Conservation (phyloP, 371 early-diverging fungal genomes). For the Mucor saturninus region DNA sequence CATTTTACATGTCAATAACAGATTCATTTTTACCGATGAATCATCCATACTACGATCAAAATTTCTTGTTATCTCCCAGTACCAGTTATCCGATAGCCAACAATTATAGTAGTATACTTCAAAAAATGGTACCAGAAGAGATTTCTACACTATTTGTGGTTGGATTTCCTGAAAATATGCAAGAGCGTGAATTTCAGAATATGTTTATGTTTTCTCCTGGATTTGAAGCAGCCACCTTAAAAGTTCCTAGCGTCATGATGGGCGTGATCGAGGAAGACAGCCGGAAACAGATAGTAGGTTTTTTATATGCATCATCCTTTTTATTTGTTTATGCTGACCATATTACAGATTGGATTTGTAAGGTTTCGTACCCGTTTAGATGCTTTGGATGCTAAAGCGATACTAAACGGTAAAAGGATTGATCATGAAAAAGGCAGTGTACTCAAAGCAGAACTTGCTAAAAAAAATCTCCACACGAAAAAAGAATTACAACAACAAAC, state of each 20-base stretch:
- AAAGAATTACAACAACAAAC: not conserved
- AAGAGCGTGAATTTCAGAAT: conserved; percentile 94
- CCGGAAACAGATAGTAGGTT: conserved; percentile 84
- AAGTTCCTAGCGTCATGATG: conserved; percentile 56
- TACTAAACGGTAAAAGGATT: conserved; percentile 83
- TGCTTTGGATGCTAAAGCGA: conserved; percentile 83
- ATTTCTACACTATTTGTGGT: conserved; percentile 95
- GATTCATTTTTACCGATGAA: conserved; percentile 6
- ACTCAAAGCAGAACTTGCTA: conserved; percentile 94
- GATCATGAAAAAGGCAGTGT: conserved; percentile 85
- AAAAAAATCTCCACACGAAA: conserved; percentile 87
- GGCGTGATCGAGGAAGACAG: conserved; percentile 46
- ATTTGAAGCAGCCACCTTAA: conserved; percentile 91
- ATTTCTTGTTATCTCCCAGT: conserved; percentile 5
- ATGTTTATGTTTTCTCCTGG: conserved; percentile 94
- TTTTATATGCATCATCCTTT: not conserved
- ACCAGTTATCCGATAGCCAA: conserved; percentile 5
- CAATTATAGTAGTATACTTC: not conserved
- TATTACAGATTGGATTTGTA: conserved; percentile 83
- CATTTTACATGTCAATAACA: not conserved
- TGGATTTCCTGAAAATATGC: conserved; percentile 95
- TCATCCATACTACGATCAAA: conserved; percentile 1
- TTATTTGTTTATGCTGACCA: not conserved
- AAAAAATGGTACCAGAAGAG: conserved; percentile 40
- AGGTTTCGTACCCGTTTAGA: conserved; percentile 88